Base-by-base conservation (phyloP, 1,284 basidiomycete genomes). In the Vanrija sp. region DNA sequence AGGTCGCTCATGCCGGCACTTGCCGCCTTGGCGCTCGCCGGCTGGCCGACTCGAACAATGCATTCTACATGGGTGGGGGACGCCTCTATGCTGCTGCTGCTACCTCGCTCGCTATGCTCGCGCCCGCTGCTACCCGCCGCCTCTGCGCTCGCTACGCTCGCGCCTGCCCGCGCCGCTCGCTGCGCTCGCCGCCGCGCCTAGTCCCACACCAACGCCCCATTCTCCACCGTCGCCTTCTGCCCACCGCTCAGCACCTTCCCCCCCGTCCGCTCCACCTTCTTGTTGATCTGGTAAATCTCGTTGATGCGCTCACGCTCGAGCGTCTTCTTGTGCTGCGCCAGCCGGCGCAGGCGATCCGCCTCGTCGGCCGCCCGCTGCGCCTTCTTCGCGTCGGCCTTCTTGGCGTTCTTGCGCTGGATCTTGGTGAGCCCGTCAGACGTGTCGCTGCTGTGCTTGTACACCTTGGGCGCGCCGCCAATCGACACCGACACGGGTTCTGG, bases 341-440 rank as follows among this genome's bases (percentile, higher is more conserved):
- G 47, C 7, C 72, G 57, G 52, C 63, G 56, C 44, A 61, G 56
- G 18, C 72, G 51, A 36, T 74, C 72, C 14, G 58, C 64, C 53
- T 74, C 72, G 24, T 72, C 72, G 2, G 60, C 68, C 14, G 60
- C 68, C 56, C 61, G 63, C 15, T 62, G 58, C 3, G 61, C 67
- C 50, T 71, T 71, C 55, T 74, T 74, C n/a, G 60, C 64, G 31
- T 71, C 71, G 12, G 67, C 54, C 61, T 72, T 71, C 54, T 71
- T 71, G 16, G 64, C 65, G 49, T 74, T 74, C 66, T 74, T 74
- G 54, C 60, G 59, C 56, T 71, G 69, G 10, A 66, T 45, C 52
- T 66, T 66, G 45, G 69, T 72, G 3, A 45, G 36, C 15, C 37
- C 38, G n/a, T 57, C 56, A 9, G 31, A 31, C 31, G 31, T 31